Conservation (phyloP, 2,329 filamentous ascomycete species). For the Mariannaea sp. region DNA sequence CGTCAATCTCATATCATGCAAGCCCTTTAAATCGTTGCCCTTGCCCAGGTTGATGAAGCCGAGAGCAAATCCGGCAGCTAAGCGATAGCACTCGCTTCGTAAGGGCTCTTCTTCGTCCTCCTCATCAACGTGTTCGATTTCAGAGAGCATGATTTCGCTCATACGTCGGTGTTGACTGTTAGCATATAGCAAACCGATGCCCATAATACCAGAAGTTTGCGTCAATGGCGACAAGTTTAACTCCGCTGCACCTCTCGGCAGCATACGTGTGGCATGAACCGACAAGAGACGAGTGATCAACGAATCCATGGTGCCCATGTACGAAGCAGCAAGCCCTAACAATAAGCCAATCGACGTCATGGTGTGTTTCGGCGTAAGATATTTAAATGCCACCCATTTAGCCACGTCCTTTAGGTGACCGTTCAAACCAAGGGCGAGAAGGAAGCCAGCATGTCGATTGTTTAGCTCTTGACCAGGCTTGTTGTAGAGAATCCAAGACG, state of each 20-base stretch:
- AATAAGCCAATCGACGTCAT: conserved; percentile 99
- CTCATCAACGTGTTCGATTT: conserved; percentile 84
- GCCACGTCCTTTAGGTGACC: conserved; percentile 93
- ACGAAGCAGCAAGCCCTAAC: conserved; percentile 88
- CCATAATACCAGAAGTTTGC: conserved; percentile 96
- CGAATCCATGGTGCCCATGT: conserved; percentile 96
- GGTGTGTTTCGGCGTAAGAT: conserved; percentile 97
- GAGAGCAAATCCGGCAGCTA: conserved; percentile 90
- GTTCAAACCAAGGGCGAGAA: conserved; percentile 88
- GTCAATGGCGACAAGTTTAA: conserved; percentile 91
- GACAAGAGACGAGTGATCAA: conserved; percentile 91
- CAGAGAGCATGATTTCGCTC: conserved; percentile 98
- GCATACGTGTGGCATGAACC: conserved; percentile 93
- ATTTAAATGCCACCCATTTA: conserved; percentile 99
- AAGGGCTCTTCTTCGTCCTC: conserved; percentile 84
- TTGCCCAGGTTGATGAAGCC: conserved; percentile 95
- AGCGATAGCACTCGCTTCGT: conserved; percentile 92
- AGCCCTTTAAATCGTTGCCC: conserved; percentile 81
- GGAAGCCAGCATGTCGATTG: conserved; percentile 93
- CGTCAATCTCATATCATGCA: conserved; percentile 92
- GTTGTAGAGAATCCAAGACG: conserved; percentile 98
- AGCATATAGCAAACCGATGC: conserved; percentile 91
- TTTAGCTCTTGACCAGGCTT: conserved; percentile 85
- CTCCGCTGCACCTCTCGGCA: conserved; percentile 90
- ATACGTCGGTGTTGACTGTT: conserved; percentile 96